Conservation (phyloP, 306 rosid genomes). For the Sphenostylis stenocarpa region DNA sequence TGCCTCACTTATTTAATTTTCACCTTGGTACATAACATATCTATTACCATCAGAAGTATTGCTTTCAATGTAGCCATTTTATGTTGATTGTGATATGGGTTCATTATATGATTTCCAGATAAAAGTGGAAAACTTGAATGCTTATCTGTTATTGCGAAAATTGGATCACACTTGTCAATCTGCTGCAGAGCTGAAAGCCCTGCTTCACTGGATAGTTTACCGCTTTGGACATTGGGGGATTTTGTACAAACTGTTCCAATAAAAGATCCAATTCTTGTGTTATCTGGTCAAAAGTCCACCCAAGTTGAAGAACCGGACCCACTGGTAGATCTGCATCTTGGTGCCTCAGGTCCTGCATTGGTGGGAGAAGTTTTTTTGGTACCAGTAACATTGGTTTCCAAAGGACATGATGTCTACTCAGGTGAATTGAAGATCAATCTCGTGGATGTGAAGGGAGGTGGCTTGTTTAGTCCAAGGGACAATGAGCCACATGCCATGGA, state of each 20-base stretch:
- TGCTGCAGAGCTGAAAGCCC: slow-evolving; percentile 98
- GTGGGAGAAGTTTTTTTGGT: slow-evolving; percentile 84
- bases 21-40: slow-evolving; percentile 19
- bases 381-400: slow-evolving; percentile 74
- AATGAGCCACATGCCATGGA: slow-evolving; percentile 53
- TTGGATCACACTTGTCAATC: slow-evolving; percentile 78
- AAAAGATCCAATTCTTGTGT: slow-evolving; percentile 82
- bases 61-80: slow-evolving; percentile 6
- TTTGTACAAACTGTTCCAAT: slow-evolving; percentile 62
- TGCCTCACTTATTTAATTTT: neutral
- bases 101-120: slow-evolving; percentile 50
- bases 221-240: slow-evolving; percentile 82
- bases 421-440: slow-evolving; percentile 97
- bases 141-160: slow-evolving; percentile 73
- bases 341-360: slow-evolving; percentile 78
- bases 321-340: slow-evolving; percentile 75
- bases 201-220: slow-evolving; percentile 83
- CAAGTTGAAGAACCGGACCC: slow-evolving; percentile 94
- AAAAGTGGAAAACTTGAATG: slow-evolving; percentile 97
- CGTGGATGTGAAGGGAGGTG: slow-evolving; percentile 92
- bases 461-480: slow-evolving; percentile 93
- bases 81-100: slow-evolving; percentile 26
- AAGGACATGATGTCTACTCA: slow-evolving; percentile 73
- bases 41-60: slow-evolving; percentile 21
- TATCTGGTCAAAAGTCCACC: slow-evolving; percentile 77